A percentile compares a stretch with the other conserved stretches of the same genome.
Conservation (phyloP, 345 rosid species). For the Xanthoceras sorbifolium region DNA sequence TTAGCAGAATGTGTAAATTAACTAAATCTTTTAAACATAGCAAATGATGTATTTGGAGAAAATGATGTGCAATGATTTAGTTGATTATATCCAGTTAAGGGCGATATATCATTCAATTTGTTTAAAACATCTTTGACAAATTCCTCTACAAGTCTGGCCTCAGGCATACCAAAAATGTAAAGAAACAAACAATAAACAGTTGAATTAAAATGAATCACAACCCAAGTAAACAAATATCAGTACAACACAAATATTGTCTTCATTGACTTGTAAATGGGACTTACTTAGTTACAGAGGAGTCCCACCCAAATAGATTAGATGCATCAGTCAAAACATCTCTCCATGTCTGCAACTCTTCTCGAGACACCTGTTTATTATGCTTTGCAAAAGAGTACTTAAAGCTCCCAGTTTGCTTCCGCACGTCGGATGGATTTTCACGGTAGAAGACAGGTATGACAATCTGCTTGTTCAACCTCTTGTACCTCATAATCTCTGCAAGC, state of each 20-base stretch:
- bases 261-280: neutral
- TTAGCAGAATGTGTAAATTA: too few relatives aligned
- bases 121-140: constrained; percentile 5
- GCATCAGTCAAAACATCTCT: neutral
- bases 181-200: neutral
- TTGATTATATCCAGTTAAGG: neutral
- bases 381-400: neutral
- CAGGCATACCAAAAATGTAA: neutral
- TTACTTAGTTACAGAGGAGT: neutral
- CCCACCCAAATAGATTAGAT: neutral
- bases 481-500: constrained; percentile 7
- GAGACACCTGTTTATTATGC: neutral
- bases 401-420: neutral
- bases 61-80: neutral
- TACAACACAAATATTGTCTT: neutral
- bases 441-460: constrained; percentile 12
- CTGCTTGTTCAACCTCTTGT: neutral
- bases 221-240: neutral
- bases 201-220: neutral
- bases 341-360: neutral
- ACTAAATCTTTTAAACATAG: too few relatives aligned
- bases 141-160: neutral
- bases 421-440: neutral
- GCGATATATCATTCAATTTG: neutral
- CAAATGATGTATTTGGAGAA: too few relatives aligned